Percentiles rank a stretch among this genome's conserved stretches.
These are phyloP conservation scores for Pilobolus umbonatus DNA, from an alignment of 192 early-diverging fungal species.

Conservation along the genomic window DNA sequence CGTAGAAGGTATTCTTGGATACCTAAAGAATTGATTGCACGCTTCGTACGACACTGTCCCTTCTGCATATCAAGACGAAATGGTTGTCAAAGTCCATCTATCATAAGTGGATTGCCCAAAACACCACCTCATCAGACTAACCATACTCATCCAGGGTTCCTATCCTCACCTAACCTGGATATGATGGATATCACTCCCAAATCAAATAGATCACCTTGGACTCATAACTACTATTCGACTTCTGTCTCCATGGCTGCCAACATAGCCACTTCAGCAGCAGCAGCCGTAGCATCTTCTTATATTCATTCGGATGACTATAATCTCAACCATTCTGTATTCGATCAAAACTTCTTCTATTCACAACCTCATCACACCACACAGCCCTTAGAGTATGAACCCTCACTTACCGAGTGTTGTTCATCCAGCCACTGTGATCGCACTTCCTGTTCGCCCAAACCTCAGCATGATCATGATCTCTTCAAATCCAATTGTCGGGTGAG, in stretches of 20 bases:
- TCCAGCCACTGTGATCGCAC: no score
- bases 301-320: background rate
- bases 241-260: constrained; percentile 16
- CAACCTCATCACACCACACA: background rate
- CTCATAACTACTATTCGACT: background rate
- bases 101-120: background rate
- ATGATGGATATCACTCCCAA: no score
- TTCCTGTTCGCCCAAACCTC: background rate
- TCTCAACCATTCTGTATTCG: no score
- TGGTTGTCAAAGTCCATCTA: constrained; percentile 14
- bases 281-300: constrained; percentile 11
- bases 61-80: constrained; percentile 31
- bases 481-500: no score
- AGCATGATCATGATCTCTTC: background rate
- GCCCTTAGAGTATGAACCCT: background rate
- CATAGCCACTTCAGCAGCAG: constrained; percentile 19
- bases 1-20: constrained; percentile 31
- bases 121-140: no score
- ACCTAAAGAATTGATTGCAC: constrained; percentile 28
- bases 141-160: no score
- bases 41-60: constrained; percentile 31
- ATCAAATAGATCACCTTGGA: no score
- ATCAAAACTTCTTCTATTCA: constrained; percentile 4
- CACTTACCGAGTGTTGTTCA: background rate
- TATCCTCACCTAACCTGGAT: no score